A percentile compares a stretch with the other conserved stretches of the same genome.
These are phyloP conservation scores for Solanum ahanhuiri DNA, from an alignment of 257 asterid species.

Conservation along the genomic window DNA sequence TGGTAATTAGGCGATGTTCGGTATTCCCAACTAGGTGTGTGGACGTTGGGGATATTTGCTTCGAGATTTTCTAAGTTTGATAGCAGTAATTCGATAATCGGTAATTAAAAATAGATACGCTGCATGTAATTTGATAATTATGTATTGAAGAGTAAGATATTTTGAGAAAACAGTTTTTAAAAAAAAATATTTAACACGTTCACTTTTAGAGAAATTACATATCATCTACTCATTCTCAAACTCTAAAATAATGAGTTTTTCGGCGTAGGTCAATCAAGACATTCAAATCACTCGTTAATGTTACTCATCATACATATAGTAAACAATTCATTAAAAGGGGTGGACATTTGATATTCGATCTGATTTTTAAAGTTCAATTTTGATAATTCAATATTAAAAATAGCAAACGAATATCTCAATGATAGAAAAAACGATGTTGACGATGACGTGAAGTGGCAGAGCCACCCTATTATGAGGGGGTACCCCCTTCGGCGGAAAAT, in stretches of 20 bases:
- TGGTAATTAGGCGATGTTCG: not conserved
- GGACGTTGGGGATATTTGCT: not conserved
- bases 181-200: too few species aligned
- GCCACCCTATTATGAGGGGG: too few species aligned
- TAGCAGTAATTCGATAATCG: not conserved
- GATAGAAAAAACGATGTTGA: not conserved
- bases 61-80: not conserved
- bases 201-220: too few species aligned
- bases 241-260: not conserved
- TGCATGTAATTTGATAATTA: too few species aligned
- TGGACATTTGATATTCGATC: not conserved
- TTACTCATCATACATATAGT: not conserved
- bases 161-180: not conserved
- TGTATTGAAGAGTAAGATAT: not conserved
- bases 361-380: too few species aligned
- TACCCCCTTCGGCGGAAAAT: too few species aligned
- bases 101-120: too few species aligned
- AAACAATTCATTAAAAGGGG: not conserved
- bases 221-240: too few species aligned
- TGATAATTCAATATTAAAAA: too few species aligned
- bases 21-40: not conserved
- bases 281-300: not conserved
- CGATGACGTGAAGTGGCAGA: not conserved
- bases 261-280: not conserved
- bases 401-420: too few species aligned